Evolutionary conservation across 441 rosid species (phyloP).

Genomic region (Francoa sonchifolia): DNA sequence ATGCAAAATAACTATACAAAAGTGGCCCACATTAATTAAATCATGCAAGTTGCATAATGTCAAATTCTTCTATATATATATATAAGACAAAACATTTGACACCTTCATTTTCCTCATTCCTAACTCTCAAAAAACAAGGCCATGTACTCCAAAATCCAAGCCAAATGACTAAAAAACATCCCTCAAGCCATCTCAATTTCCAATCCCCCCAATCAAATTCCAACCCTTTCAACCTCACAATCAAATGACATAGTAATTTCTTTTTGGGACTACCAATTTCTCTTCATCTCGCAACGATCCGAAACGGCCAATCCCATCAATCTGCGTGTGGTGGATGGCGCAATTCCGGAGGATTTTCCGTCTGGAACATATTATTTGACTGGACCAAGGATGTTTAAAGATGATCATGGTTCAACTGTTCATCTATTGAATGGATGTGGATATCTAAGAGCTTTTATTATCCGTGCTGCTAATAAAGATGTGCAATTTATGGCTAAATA

Average conservation of each 20-base stretch:
- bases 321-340: slow-evolving; percentile 39
- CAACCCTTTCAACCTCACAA: slow-evolving; percentile 8
- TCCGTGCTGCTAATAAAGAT: slow-evolving; percentile 29
- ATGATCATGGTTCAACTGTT: slow-evolving; percentile 88
- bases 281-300: slow-evolving; percentile 63
- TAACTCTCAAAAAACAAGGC: too few species aligned
- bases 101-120: too few species aligned
- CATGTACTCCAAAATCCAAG: too few species aligned
- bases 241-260: slow-evolving; percentile 39
- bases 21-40: too few species aligned
- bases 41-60: too few species aligned
- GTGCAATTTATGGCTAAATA: slow-evolving; percentile 68
- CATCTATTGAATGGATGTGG: slow-evolving; percentile 90
- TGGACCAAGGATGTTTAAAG: slow-evolving; percentile 75
- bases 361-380: slow-evolving; percentile 70
- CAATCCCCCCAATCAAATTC: slow-evolving; percentile 13
- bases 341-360: slow-evolving; percentile 59
- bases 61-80: too few species aligned
- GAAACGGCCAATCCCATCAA: slow-evolving; percentile 40
- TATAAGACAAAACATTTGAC: too few species aligned
- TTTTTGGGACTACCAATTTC: slow-evolving; percentile 78
- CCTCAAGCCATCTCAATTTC: slow-evolving; percentile 40
- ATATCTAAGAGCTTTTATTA: slow-evolving; percentile 57
- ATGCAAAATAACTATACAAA: too few species aligned
- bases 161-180: too few species aligned